A percentile compares a stretch with the other conserved stretches of the same genome.
Evolutionary conservation across 1,139 yeast species (phyloP).

Genomic region (Saccharomyces hybrid): DNA sequence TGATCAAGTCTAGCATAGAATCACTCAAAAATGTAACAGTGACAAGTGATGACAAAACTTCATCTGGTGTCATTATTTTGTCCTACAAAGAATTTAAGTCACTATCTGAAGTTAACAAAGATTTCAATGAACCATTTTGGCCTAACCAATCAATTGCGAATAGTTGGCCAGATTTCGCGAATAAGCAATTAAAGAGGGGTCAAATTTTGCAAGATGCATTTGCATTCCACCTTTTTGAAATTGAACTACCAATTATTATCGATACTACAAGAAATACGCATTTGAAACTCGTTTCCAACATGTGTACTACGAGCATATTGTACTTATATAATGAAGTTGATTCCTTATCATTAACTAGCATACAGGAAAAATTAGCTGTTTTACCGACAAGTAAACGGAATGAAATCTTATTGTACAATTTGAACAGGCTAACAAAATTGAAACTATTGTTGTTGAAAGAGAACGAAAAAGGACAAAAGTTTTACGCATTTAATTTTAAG

Average conservation of each 20-base stretch:
- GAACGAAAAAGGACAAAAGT: neutral
- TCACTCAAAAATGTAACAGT: neutral
- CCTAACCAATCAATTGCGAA: conserved; percentile 1
- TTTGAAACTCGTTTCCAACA: neutral
- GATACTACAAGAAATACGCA: neutral
- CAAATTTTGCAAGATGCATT: conserved; percentile 1
- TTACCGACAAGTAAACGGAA: neutral
- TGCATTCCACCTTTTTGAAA: conserved; percentile 13
- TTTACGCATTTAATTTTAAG: neutral
- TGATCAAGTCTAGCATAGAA: neutral
- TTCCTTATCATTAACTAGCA: neutral
- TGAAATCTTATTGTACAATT: neutral
- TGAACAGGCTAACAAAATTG: neutral
- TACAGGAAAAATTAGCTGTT: conserved; percentile 1
- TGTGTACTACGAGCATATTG: neutral
- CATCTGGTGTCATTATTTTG: neutral
- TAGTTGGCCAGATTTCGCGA: neutral
- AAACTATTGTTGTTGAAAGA: neutral
- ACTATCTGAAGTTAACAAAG: neutral
- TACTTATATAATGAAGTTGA: neutral
- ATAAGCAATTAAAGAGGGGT: conserved; percentile 2
- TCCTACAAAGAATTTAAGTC: neutral
- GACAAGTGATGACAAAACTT: neutral
- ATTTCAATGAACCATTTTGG: conserved; percentile 5
- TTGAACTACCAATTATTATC: conserved; percentile 13